Base-by-base conservation (phyloP, 305 asterid genomes). In the Rubia balearica region DNA sequence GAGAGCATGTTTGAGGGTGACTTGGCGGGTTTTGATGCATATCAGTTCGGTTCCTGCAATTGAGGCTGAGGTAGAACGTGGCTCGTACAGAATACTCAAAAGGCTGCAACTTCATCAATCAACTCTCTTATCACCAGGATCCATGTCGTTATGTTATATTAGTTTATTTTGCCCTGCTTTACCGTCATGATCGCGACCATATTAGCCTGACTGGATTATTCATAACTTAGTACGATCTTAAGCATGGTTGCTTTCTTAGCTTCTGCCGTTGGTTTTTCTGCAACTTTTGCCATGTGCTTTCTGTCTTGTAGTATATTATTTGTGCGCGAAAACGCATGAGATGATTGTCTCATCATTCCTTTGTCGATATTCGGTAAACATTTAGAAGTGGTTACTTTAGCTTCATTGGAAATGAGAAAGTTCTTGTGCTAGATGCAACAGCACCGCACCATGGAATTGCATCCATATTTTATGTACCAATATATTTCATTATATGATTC, bases 31-130 rank as follows among this genome's bases (percentile, higher is more conserved):
- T 77, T 86, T 36, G 86, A 81, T 68, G 82, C 80, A 57, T 86
- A 74, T 79, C 69, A 83, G 2, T 89, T 84, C 8, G 89, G 95
- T 62, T 75, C 82, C 40, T 83, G 84, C 75, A 43, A 77, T n/a
- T 83, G 79, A 81, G 71, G 81, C 56, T 36, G 53, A 22, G 57
- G n/a, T 70, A 42, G 68, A 43, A 40, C 22, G 30, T 16, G 41
- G 51, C 42, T 55, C 61, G 46, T 65, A 64, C 73, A 62, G 67
- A 19, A 67, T 41, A 51, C 22, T 45, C 24, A 41, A 43, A 33
- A 27, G 62, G 69, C 51, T 65, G 38, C 70, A 73, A 72, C 75
- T 61, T 38, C 61, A 21, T 19, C 62, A 17, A 48, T 49, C 21
- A 74, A 12, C 59, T 71, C 70, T 43, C 71, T 53, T 49, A 61